A percentile compares a stretch with the other conserved stretches of the same genome.
phyloP scores from a whole-genome alignment of 192 early-diverging fungal genomes.

The Entrophospora sp. region DNA sequence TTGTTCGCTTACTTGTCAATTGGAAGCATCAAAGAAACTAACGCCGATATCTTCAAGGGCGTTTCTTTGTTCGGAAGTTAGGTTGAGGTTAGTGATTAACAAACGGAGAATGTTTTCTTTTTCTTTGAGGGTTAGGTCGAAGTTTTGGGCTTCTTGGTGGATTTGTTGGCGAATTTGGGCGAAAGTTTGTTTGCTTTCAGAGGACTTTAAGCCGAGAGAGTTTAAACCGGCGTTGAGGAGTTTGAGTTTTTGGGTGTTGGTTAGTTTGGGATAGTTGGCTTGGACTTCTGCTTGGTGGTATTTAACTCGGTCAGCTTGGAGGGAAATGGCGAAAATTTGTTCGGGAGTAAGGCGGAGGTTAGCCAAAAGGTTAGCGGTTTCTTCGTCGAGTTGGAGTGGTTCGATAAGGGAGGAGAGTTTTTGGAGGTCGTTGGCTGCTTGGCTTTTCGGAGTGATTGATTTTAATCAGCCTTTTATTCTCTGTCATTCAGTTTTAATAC shows the following conservation, averaged over 20 bases:
- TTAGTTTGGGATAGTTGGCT: neutral
- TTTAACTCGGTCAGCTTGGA: neutral
- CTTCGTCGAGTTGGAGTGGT: neutral
- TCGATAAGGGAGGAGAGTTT: neutral
- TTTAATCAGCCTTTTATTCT: too few relatives aligned
- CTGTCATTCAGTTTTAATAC: too few relatives aligned
- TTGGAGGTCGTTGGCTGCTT: too few relatives aligned
- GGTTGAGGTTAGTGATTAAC: neutral
- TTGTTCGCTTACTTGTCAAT: neutral
- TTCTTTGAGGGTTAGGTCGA: neutral
- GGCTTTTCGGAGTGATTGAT: too few relatives aligned
- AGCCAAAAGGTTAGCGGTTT: neutral
- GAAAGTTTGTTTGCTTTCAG: neutral
- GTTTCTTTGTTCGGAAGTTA: neutral
- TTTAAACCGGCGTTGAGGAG: neutral
- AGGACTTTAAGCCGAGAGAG: neutral
- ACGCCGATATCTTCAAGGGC: neutral
- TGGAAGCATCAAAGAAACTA: constrained; percentile 2
- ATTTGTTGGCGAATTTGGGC: neutral
- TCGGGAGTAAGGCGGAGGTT: neutral
- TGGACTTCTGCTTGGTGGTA: neutral
- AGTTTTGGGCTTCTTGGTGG: neutral
- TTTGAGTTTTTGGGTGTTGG: neutral
- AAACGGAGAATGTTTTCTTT: neutral
- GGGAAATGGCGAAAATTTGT: neutral